Base-by-base conservation (phyloP, 177 flowering plant species). In the Vitis hybrid region DNA sequence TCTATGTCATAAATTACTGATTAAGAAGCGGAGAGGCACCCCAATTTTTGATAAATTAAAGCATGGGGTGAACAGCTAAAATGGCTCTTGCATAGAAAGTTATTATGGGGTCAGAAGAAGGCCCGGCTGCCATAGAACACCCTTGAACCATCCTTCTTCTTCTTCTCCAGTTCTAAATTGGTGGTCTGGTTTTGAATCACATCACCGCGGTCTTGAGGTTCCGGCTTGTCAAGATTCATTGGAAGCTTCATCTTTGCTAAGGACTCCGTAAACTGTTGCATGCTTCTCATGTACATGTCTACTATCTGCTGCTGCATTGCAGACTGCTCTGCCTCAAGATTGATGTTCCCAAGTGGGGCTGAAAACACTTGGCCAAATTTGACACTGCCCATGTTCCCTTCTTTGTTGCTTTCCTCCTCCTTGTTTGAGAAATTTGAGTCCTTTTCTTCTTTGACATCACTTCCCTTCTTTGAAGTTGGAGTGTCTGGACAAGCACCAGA, bases 51-150 rank as follows among this genome's bases (percentile, higher is more conserved):
- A 26, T 26, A 26, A 26, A 26, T 26, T 26, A 26, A 26, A 26
- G 30, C 30, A 26, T 26, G 30, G 30, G 30, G 30, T 26, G 30
- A 26, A 26, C 30, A 26, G 30, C 30, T 26, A 26, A 40, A 40
- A 40, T 40, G 45, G 45, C 45, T 40, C 45, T 40, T 40, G 45
- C 45, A 40, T 40, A 40, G 45, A 7, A 26, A 40, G 45, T 40
- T 40, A 0, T 5, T 40, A 6, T 40, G 45, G 45, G 45, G 18
- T 83, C 70, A 86, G 82, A 88, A 88, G 69, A 88, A 88, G 17
- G 89, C 98, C 10, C 97, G 72, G 80, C 98, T 93, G 21, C 98
- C 98, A 64, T 93, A 93, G 71, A 93, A 93, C 54, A 93, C 95
- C 73, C 95, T 77, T 1, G 94, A 78, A 10, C 90, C 90, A 64